phyloP scores from a whole-genome alignment of 75 land plant species.

The Picea sitchensis region DNA sequence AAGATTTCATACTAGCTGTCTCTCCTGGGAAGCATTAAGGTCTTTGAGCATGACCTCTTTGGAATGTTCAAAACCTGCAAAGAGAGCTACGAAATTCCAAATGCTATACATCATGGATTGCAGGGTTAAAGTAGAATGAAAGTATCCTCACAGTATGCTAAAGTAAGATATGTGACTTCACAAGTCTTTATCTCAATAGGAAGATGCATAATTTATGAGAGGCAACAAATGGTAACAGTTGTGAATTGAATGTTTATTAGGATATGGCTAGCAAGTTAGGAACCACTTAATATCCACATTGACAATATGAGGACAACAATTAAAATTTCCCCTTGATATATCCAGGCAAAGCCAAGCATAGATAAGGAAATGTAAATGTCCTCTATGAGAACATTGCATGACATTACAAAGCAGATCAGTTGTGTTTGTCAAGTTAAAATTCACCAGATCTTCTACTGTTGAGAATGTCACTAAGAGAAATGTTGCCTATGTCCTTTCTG shows the following conservation, averaged over 20 bases:
- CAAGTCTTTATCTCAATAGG: neutral
- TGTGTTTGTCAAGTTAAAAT: slow-evolving; percentile 22
- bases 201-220: neutral
- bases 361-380: neutral
- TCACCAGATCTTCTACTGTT: slow-evolving; percentile 35
- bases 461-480: slow-evolving; percentile 76
- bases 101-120: neutral
- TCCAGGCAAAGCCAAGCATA: neutral
- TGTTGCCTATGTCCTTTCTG: slow-evolving; percentile 76
- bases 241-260: neutral
- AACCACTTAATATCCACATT: neutral
- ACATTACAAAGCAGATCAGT: slow-evolving; percentile 9
- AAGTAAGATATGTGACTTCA: slow-evolving; percentile 2
- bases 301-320: neutral
- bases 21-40: neutral
- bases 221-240: neutral
- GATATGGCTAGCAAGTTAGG: neutral
- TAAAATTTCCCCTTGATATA: neutral
- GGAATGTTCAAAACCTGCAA: slow-evolving; percentile 4
- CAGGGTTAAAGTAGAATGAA: neutral
- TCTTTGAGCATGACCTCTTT: slow-evolving; percentile 6
- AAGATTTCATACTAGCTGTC: neutral
- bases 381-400: neutral
- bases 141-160: neutral
- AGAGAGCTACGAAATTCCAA: neutral